Percentiles rank a stretch among this genome's conserved stretches.
Evolutionary conservation across 2,329 filamentous ascomycete species (phyloP).

Genomic region (Penicillium sp.): DNA sequence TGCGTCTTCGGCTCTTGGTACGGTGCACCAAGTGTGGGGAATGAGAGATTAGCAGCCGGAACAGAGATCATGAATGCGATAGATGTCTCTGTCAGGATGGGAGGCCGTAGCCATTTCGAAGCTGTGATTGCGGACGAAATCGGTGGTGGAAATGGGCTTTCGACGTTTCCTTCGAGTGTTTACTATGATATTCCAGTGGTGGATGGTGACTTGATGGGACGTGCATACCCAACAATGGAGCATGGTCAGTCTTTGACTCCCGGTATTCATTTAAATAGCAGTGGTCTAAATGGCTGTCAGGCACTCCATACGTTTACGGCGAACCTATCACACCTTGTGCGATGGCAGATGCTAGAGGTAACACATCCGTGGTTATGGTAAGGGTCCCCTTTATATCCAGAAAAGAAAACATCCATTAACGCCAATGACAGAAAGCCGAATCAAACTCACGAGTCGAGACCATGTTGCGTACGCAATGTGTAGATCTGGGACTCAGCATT

Average conservation of each 20-base stretch:
- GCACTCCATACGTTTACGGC: not conserved
- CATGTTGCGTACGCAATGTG: slow-evolving; percentile 25
- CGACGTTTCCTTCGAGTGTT: slow-evolving; percentile 27
- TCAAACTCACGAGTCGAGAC: slow-evolving; percentile 25
- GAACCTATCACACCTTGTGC: not conserved
- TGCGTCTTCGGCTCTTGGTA: not conserved
- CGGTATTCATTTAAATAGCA: not conserved
- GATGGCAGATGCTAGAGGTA: not conserved
- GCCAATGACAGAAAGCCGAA: slow-evolving; percentile 20
- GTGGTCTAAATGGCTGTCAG: not conserved
- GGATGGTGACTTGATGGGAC: slow-evolving; percentile 50
- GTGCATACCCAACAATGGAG: slow-evolving; percentile 42
- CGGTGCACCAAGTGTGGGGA: not conserved
- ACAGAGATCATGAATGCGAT: not conserved
- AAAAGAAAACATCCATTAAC: not conserved
- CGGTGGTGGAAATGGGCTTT: slow-evolving; percentile 40
- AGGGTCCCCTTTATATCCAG: not conserved
- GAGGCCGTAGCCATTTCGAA: slow-evolving; percentile 13
- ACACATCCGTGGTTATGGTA: not conserved
- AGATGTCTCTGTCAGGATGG: not conserved
- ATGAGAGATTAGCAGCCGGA: not conserved
- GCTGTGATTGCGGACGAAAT: slow-evolving; percentile 32
- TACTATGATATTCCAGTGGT: slow-evolving; percentile 41
- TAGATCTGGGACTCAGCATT: slow-evolving; percentile 27
- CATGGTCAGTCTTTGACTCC: slow-evolving; percentile 9